Evolutionary conservation across 1,284 basidiomycete species (phyloP).

Genomic region (Trichosporon ovoides): DNA sequence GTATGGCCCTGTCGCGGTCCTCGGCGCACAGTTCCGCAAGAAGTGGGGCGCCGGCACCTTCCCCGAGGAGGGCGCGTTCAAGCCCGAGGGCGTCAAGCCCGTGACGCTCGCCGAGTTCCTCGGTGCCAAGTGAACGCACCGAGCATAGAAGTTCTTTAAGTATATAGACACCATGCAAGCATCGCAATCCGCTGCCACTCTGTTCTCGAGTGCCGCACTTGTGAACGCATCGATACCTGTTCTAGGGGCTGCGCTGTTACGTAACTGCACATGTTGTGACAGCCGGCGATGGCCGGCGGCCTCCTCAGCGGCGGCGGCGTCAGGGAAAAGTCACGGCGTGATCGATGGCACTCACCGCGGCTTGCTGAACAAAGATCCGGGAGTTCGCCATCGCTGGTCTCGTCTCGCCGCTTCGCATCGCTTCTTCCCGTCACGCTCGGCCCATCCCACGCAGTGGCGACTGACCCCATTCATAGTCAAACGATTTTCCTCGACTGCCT

Average conservation of each 20-base stretch:
- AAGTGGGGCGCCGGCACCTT: conserved; percentile 71
- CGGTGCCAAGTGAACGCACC: background rate
- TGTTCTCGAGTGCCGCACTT: background rate
- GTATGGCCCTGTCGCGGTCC: conserved; percentile 51
- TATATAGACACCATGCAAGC: background rate
- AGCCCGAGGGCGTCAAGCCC: background rate
- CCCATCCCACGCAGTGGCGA: background rate
- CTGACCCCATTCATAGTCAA: background rate
- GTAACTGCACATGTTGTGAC: too few relatives aligned
- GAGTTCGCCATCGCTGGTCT: background rate
- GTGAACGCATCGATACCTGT: too few relatives aligned
- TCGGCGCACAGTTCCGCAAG: conserved; percentile 69
- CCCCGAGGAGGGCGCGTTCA: conserved; percentile 75
- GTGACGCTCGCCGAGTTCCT: conserved; percentile 3
- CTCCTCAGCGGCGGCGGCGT: too few relatives aligned
- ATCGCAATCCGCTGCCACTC: background rate
- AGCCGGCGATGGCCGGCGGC: too few relatives aligned
- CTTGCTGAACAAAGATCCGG: background rate
- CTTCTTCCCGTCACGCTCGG: background rate
- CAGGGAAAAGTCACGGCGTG: background rate
- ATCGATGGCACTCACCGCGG: background rate
- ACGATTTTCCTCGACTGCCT: background rate
- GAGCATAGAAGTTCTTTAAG: background rate
- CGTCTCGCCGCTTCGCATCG: background rate
- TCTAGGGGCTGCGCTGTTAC: too few relatives aligned